Percentiles rank a stretch among this genome's conserved stretches.
Evolutionary conservation across 129 eudicot species (phyloP).

Genomic region (Chrysanthemum lavandulifolium): DNA sequence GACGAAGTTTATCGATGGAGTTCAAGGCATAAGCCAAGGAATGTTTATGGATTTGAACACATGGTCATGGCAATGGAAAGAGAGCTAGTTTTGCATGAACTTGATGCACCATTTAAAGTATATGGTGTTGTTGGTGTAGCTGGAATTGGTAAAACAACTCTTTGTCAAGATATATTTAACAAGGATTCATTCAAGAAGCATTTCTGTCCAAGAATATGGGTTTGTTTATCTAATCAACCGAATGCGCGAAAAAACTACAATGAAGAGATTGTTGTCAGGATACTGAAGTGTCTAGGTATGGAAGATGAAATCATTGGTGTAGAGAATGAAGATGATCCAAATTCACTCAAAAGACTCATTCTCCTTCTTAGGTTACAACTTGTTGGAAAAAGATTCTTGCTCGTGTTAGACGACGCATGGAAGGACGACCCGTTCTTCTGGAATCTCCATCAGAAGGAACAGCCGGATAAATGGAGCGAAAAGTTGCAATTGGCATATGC

Average conservation of each 20-base stretch:
- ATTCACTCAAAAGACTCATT: conserved; percentile 23
- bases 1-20: conserved; percentile 37
- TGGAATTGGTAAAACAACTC: conserved; percentile 50
- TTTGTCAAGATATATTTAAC: conserved; percentile 34
- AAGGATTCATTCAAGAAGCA: conserved; percentile 16
- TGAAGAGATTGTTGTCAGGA: conserved; percentile 39
- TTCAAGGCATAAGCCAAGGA: conserved; percentile 26
- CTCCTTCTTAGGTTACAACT: conserved; percentile 34
- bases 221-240: conserved; percentile 41
- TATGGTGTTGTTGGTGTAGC: conserved; percentile 47
- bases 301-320: conserved; percentile 36
- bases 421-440: conserved; percentile 8
- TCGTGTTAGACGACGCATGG: conserved; percentile 48
- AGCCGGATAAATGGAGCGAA: conserved; percentile 16
- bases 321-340: not conserved
- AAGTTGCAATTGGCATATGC: conserved; percentile 27
- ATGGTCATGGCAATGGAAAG: conserved; percentile 35
- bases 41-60: conserved; percentile 35
- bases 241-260: not conserved
- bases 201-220: conserved; percentile 52
- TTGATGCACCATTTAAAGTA: conserved; percentile 26
- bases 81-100: conserved; percentile 22
- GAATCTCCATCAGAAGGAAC: conserved; percentile 16
- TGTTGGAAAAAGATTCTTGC: conserved; percentile 33
- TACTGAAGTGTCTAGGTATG: conserved; percentile 36